A percentile compares a stretch with the other conserved stretches of the same genome.
Conservation (phyloP, 2,329 filamentous ascomycete species). For the Metarhizium brunneum region DNA sequence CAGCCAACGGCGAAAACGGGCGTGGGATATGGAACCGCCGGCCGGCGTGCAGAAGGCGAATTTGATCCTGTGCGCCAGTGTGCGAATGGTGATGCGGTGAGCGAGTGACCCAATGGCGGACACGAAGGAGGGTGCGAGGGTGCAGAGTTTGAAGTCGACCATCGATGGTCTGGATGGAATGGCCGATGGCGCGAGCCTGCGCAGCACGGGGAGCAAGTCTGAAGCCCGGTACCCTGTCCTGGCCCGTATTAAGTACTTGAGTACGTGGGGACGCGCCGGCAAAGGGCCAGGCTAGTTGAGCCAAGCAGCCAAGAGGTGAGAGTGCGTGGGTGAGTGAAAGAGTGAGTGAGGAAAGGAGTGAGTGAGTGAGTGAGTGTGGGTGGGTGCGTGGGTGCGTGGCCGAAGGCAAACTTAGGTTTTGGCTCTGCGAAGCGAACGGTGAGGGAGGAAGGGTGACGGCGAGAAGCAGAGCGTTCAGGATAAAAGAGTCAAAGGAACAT, state of each 20-base stretch:
- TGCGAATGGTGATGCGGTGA: not conserved
- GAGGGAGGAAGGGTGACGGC: no score
- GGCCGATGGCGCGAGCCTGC: conserved; percentile 2
- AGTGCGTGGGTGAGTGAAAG: not conserved
- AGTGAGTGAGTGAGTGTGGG: not conserved
- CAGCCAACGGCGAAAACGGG: not conserved
- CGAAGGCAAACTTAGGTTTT: no score
- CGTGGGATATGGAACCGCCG: not conserved
- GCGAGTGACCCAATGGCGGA: not conserved
- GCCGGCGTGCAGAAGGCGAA: not conserved
- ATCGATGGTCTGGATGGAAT: conserved; percentile 3
- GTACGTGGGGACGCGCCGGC: not conserved
- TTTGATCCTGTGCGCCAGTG: not conserved
- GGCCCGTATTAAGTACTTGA: no score
- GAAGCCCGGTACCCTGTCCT: not conserved
- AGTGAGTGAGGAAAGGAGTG: not conserved
- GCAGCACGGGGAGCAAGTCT: not conserved
- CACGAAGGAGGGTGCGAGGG: not conserved
- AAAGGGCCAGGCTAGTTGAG: not conserved
- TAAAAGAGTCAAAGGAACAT: no score
- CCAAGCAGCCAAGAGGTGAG: not conserved
- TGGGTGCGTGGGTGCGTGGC: not conserved
- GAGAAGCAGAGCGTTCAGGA: no score
- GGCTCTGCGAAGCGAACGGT: no score
- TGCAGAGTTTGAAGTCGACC: conserved; percentile 6